These are phyloP conservation scores for Cafeteria roenbergensis DNA, from an alignment of 108 stramenopile species.

Conservation along the genomic window DNA sequence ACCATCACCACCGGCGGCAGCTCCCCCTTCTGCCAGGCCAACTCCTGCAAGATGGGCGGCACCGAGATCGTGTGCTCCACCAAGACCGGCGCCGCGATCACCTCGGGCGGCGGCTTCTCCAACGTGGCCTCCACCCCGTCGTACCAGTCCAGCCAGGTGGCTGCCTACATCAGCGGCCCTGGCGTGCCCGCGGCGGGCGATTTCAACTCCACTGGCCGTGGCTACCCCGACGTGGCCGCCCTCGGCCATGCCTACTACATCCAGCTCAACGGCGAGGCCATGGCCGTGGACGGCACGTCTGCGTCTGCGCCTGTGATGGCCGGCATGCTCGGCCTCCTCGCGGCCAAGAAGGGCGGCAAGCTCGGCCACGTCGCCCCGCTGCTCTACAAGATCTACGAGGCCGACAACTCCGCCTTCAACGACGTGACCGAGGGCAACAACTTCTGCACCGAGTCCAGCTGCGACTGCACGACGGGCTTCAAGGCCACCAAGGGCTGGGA, in stretches of 20 bases:
- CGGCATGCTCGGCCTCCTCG: slow-evolving; percentile 27
- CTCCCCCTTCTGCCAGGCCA: background rate
- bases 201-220: slow-evolving; percentile 30
- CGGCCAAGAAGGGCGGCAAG: slow-evolving; percentile 18
- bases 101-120: slow-evolving; percentile 34
- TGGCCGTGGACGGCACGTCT: slow-evolving; percentile 31
- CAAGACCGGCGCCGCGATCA: slow-evolving; percentile 22
- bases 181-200: slow-evolving; percentile 14
- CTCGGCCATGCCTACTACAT: slow-evolving; percentile 32
- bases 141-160: slow-evolving; percentile 24
- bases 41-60: background rate
- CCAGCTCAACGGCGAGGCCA: slow-evolving; percentile 17
- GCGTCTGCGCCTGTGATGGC: slow-evolving; percentile 27
- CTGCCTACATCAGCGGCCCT: slow-evolving; percentile 16
- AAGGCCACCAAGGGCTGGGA: slow-evolving; percentile 26
- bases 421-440: slow-evolving; percentile 27
- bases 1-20: background rate
- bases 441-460: background rate
- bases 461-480: slow-evolving; percentile 21
- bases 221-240: slow-evolving; percentile 34
- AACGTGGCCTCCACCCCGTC: slow-evolving; percentile 15
- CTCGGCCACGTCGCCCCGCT: slow-evolving; percentile 33
- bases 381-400: slow-evolving; percentile 22
- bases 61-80: slow-evolving; percentile 2
- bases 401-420: slow-evolving; percentile 18